These are phyloP conservation scores for Bisporella sp. DNA, from an alignment of 2,329 filamentous ascomycete genomes.

Conservation along the genomic window DNA sequence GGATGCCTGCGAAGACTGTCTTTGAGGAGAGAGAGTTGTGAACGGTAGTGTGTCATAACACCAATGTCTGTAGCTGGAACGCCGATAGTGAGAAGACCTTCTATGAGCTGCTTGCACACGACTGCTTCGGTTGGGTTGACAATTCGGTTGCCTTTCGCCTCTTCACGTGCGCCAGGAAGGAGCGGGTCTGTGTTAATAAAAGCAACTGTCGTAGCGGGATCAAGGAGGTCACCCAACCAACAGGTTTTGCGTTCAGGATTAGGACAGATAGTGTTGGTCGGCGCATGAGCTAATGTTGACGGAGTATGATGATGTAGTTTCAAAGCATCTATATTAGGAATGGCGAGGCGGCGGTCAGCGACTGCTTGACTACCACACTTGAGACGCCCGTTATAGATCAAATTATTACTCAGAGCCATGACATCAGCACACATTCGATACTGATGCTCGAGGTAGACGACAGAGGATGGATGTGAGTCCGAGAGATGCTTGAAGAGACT, in stretches of 20 bases:
- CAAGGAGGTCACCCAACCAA: conserved; percentile 69
- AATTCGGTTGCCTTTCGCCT: conserved; percentile 74
- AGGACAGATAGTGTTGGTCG: conserved; percentile 47
- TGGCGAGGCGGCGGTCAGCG: conserved; percentile 57
- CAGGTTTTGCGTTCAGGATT: conserved; percentile 43
- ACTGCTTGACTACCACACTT: conserved; percentile 81
- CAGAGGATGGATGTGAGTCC: conserved; percentile 77
- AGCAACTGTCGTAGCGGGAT: conserved; percentile 65
- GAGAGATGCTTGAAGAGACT: conserved; percentile 92
- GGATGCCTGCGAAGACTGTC: conserved; percentile 56
- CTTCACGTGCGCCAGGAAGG: conserved; percentile 57
- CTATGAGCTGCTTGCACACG: conserved; percentile 73
- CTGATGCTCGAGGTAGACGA: conserved; percentile 89
- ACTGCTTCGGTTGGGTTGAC: conserved; percentile 80
- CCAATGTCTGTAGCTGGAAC: conserved; percentile 73
- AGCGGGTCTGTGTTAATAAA: conserved; percentile 87
- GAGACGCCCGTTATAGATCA: conserved; percentile 87
- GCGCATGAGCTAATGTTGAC: conserved; percentile 34
- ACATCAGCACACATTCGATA: conserved; percentile 98
- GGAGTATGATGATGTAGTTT: conserved; percentile 49
- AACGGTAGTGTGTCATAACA: conserved; percentile 94
- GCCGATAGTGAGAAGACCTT: conserved; percentile 68
- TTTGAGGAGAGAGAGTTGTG: conserved; percentile 78
- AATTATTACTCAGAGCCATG: conserved; percentile 84
- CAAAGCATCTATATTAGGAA: conserved; percentile 60